Conservation (phyloP, 73 alveolate species). For the Uronychia binucleata region DNA sequence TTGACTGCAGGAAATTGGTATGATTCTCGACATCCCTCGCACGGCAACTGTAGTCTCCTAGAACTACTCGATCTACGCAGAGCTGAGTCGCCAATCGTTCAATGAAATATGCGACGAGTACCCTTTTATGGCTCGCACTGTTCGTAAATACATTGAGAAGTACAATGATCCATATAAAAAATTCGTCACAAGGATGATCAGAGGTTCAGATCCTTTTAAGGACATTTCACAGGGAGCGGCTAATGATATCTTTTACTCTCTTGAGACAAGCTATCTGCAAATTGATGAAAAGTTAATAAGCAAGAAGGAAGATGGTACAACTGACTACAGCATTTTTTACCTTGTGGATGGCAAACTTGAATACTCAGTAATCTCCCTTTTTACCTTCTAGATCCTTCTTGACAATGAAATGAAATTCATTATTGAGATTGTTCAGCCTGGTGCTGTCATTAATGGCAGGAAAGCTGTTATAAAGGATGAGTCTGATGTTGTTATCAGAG, state of each 20-base stretch:
- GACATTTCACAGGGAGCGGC: not conserved
- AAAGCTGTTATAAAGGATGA: not conserved
- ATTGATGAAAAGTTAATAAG: not conserved
- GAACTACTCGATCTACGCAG: slow-evolving; percentile 11
- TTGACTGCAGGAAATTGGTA: slow-evolving; percentile 33
- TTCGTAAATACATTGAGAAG: not conserved
- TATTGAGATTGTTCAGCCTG: not conserved
- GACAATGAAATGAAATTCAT: not conserved
- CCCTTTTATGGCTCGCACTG: not conserved
- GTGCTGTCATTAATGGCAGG: not conserved
- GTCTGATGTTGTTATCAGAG: not conserved
- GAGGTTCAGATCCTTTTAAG: not conserved
- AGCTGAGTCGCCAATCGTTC: not conserved
- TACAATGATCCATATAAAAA: not conserved
- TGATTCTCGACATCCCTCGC: slow-evolving; percentile 10
- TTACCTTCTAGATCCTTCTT: not conserved
- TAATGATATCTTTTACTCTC: not conserved
- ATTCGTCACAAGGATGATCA: not conserved
- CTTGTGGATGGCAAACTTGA: not conserved
- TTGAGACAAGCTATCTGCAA: not conserved
- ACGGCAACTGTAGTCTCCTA: slow-evolving; percentile 22
- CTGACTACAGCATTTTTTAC: not conserved
- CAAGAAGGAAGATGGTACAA: not conserved
- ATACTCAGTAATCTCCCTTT: not conserved
- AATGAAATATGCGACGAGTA: not conserved